Evolutionary conservation across 2,329 filamentous ascomycete genomes (phyloP), one percentile per base, ranked within the genome.

Genomic region (Sclerotinia spermophila): DNA sequence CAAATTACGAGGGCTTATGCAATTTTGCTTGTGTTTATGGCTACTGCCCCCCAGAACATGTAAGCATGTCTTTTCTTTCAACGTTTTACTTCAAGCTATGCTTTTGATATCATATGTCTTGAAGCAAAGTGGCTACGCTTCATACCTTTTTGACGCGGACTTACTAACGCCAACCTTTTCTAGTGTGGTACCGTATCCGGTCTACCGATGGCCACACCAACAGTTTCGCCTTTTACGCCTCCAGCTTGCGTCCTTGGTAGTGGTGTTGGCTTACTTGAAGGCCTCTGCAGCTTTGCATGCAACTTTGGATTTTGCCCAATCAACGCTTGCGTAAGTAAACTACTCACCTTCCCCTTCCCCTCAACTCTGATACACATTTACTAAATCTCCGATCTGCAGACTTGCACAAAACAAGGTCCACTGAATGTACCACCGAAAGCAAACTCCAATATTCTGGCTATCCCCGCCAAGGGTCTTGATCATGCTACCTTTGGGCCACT

Each of bases 251-350:
- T 19, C 1, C 10, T 30, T 27, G 65, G 65, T 35, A 56, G 5
- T 35, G 51, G 65, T 24, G 51, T n/a, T 11, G 65, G 51, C 15
- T 19, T 33, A 30, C 40, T 67, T 6, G 48, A n/a, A 30, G 65
- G 51, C 0, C 48, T 67, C 7, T 67, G 65, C 30, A 67, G 48
- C 21, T 67, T 58, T 42, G n/a, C 48, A 27, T 67, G 65, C 51
- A 56, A 67, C 21, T 67, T 67, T 58, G 65, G 65, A 27, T 67
- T 19, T 40, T 67, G 65, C 17, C 65, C 65, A 3, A 44, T 56
- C 2, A 19, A 33, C 6, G 21, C 35, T 35, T 67, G 65, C 42
- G 38, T n/a, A 44, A 59, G 56, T 27, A 59, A 24, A 59, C 6
- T 2, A 33, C 6, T 55, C 15, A 8, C 30, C 53, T 55, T 33